A percentile compares a stretch with the other conserved stretches of the same genome.
phyloP scores from a whole-genome alignment of 805 yeast genomes.

The Monosporozyma siamensis region DNA sequence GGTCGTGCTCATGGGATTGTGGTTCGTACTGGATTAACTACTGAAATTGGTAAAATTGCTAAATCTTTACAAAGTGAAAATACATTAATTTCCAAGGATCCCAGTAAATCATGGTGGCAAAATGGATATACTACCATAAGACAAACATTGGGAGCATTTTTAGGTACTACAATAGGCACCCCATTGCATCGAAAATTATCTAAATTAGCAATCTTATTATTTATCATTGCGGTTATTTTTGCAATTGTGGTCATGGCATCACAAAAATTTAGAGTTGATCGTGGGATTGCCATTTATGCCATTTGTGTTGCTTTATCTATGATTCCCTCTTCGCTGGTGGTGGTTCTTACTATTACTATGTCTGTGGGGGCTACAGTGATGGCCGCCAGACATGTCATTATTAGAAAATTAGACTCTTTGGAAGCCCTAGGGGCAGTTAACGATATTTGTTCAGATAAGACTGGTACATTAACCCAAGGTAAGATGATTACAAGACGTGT shows the following conservation, averaged over 20 bases:
- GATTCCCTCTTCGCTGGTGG: conserved; percentile 96
- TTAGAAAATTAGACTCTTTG: conserved; percentile 89
- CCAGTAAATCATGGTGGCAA: conserved; percentile 34
- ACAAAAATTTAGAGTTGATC: conserved; percentile 65
- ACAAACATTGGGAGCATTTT: conserved; percentile 53
- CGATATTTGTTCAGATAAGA: conserved; percentile 86
- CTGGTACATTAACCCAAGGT: conserved; percentile 83
- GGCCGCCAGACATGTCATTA: conserved; percentile 93
- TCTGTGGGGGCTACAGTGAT: conserved; percentile 94
- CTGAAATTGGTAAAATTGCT: conserved; percentile 92
- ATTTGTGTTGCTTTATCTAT: conserved; percentile 96
- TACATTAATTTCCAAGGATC: conserved; percentile 27
- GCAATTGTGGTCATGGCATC: conserved; percentile 85
- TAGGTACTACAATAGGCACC: conserved; percentile 73
- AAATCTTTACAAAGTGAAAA: conserved; percentile 50
- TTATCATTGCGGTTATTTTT: conserved; percentile 70
- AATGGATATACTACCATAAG: conserved; percentile 36
- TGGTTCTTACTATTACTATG: conserved; percentile 92
- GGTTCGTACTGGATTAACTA: conserved; percentile 76
- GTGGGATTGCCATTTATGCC: conserved; percentile 96
- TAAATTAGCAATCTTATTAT: conserved; percentile 63
- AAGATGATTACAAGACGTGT: conserved; percentile 70
- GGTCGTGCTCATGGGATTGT: conserved; percentile 95
- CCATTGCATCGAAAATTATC: conserved; percentile 72
- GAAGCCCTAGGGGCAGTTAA: conserved; percentile 92